Evolutionary conservation across 208 protist species (phyloP), one percentile per base, ranked within the genome.

Genomic region (Acanthamoeba lenticulata): DNA sequence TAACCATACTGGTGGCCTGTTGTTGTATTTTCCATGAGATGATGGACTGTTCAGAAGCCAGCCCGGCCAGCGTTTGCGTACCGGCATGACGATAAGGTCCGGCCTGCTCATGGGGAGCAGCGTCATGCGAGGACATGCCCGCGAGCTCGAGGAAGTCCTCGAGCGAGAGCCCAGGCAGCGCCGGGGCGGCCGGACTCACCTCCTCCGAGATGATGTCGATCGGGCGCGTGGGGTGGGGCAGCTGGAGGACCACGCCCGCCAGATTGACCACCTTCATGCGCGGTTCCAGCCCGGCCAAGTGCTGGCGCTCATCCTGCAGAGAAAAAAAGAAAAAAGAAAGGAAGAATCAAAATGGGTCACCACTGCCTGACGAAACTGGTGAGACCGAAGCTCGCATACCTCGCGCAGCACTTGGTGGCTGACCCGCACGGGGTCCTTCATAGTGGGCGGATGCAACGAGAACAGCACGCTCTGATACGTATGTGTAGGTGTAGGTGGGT

Each of bases 181-280:
- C 38, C 13, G 42, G 34, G 1, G 42, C 5, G 9, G 4, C 44
- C 42, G 40, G 6, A 5, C 42, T 86, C n/a, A 86, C 77, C 27
- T 86, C 77, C 77, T 86, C 44, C 1, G 74, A 85, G 9, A 85
- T 85, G 21, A 85, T 85, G 9, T 85, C 74, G 44, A 85, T 13
- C 19, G 74, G 44, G 9, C 74, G 24, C 21, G 44, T 86, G 19
- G 44, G 77, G 77, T 86, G 77, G 3, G 77, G 77, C 24, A 86
- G 27, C 9, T 86, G 77, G 21, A 86, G 44, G 3, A 57, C 44
- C 0, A 60, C 17, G 29, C 77, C 77, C 11, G 44, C 77, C 38
- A 86, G 29, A 24, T 86, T 86, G 44, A 86, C 27, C 24, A 86
- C 77, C 77, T 86, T 86, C 77, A 86, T 42, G 2, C 77, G 24